Evolutionary conservation across 2,329 filamentous ascomycete species (phyloP).

Genomic region (Alternaria incomplexa): DNA sequence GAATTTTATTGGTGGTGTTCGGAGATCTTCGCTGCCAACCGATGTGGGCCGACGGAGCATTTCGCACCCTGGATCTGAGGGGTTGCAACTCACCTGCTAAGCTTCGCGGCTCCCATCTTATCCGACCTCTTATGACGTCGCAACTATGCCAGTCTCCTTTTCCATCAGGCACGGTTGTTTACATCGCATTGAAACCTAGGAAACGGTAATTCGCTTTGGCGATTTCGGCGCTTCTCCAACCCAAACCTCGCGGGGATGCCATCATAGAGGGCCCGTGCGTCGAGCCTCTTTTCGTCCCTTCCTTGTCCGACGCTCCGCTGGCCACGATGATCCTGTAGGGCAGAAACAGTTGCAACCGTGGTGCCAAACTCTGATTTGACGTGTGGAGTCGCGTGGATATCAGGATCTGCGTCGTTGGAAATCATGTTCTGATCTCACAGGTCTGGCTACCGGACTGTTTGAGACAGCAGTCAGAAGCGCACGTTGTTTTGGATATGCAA

Average conservation of each 20-base stretch:
- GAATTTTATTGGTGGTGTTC: background rate
- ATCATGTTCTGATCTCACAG: background rate
- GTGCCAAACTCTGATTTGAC: slow-evolving; percentile 9
- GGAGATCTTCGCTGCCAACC: background rate
- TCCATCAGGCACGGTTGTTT: background rate
- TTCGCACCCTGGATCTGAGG: background rate
- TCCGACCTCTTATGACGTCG: background rate
- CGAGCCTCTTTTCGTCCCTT: background rate
- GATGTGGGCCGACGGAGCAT: background rate
- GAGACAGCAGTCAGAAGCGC: background rate
- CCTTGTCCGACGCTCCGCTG: slow-evolving; percentile 3
- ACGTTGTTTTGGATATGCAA: background rate
- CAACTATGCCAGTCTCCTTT: background rate
- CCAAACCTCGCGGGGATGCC: background rate
- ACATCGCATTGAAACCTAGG: background rate
- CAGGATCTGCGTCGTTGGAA: background rate
- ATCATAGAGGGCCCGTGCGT: background rate
- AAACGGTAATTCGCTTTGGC: background rate
- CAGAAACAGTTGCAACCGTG: background rate
- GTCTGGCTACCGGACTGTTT: background rate
- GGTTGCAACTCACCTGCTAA: background rate
- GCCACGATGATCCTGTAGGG: background rate
- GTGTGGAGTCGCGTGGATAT: slow-evolving; percentile 17
- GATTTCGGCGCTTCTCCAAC: background rate
- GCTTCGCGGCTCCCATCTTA: background rate